Evolutionary conservation across 2,329 filamentous ascomycete species (phyloP), one percentile per base, ranked within the genome.

Genomic region (Verticillium klebahnii): DNA sequence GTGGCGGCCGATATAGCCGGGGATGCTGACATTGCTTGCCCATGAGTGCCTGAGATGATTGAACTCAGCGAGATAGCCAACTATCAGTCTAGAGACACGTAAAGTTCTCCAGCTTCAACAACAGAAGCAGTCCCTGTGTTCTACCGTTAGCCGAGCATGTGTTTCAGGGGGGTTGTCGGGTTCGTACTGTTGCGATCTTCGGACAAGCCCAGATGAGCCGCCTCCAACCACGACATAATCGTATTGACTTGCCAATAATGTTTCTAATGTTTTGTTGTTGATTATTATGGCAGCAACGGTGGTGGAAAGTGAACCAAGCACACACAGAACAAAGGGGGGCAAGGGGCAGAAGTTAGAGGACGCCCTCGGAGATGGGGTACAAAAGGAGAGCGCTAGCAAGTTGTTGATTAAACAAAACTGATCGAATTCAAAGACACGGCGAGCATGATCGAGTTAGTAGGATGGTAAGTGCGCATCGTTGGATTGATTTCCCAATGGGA

Each of bases 141-240:
- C 15, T 7, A 8, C 15, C 14, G 25, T 62, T 3, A 64, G 60
- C 50, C 15, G 31, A 37, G 11, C 6, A 56, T 7, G 12, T 6
- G 9, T 9, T n/a, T n/a, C 17, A 11, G 5, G 17, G 7, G 14
- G 5, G 11, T 50, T 7, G 34, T 11, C 5, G 5, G 3, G n/a
- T 2, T 39, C 61, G 29, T 59, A 69, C 67, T 55, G 57, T 66
- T 62, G 11, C 67, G 58, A 60, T 78, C 70, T 66, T 80, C 78
- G 19, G 75, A 74, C 54, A 12, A 82, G 72, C 29, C 80, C 78
- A 37, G 77, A 78, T 32, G 77, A 73, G 5, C 80, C 80, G 19
- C 80, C 80, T 4, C 80, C 80, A 31, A 80, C 71, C 50, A 82
- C 70, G 17, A 81, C 68, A 59, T 75, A 77, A 61, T 77, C 72